These are phyloP conservation scores for Mallotus japonicus DNA, from an alignment of 441 rosid species.

Conservation along the genomic window DNA sequence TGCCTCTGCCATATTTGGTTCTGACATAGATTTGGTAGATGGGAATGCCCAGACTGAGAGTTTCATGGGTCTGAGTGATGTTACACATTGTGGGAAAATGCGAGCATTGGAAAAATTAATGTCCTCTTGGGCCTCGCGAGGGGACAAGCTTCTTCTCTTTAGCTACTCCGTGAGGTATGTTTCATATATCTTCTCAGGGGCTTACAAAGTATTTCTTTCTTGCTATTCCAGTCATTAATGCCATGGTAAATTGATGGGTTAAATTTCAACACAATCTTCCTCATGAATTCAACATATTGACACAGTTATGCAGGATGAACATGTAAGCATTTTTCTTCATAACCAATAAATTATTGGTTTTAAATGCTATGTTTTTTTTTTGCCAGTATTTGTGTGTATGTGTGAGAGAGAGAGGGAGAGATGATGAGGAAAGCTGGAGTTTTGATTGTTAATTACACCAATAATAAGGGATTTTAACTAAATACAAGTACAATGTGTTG, in stretches of 20 bases:
- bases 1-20: conserved; percentile 75
- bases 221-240: too few relatives aligned
- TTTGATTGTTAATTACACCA: background rate
- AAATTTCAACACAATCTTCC: background rate
- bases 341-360: background rate
- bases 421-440: background rate
- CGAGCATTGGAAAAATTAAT: conserved; percentile 77
- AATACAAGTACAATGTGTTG: background rate
- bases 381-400: too few relatives aligned
- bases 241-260: background rate
- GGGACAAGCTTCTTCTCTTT: conserved; percentile 90
- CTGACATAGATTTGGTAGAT: conserved; percentile 75
- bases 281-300: background rate
- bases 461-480: background rate
- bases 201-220: background rate
- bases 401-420: too few relatives aligned
- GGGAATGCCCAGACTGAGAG: conserved; percentile 67
- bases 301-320: background rate
- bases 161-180: conserved; percentile 90
- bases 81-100: conserved; percentile 93
- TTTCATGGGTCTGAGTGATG: conserved; percentile 84
- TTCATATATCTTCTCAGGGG: conserved; percentile 2
- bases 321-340: background rate
- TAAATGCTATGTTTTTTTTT: too few relatives aligned
- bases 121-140: conserved; percentile 74